Evolutionary conservation across 768 basidiomycete species (phyloP).

Genomic region (Fomitopsis serialis): DNA sequence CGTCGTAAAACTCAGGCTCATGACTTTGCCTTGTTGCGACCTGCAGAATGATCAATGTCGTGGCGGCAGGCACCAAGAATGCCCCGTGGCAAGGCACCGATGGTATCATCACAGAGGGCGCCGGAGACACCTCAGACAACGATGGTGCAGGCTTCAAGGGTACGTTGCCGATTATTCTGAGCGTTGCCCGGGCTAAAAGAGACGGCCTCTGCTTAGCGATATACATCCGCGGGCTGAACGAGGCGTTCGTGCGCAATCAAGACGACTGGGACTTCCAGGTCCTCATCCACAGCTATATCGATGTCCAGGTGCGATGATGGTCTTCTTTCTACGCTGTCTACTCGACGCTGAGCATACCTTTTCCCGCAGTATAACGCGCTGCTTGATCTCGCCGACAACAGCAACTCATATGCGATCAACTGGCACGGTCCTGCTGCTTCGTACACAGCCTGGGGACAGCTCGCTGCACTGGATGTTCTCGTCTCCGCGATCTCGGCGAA

Average conservation of each 20-base stretch:
- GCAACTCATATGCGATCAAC: conserved; percentile 37
- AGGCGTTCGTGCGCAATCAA: conserved; percentile 37
- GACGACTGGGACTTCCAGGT: conserved; percentile 32
- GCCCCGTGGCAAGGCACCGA: conserved; percentile 41
- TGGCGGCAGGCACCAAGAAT: conserved; percentile 38
- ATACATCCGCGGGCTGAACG: conserved; percentile 42
- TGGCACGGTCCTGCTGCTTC: conserved; percentile 42
- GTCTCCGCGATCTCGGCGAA: conserved; percentile 34
- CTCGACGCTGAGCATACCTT: background rate
- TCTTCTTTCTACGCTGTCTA: background rate
- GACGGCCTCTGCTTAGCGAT: conserved; percentile 28
- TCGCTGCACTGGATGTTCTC: conserved; percentile 22
- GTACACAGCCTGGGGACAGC: conserved; percentile 47
- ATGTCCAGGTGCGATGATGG: conserved; percentile 43
- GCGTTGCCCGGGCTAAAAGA: too few species aligned
- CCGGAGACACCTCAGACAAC: conserved; percentile 33
- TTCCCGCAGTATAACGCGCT: conserved; percentile 43
- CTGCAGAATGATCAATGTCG: conserved; percentile 30
- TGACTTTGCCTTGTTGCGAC: background rate
- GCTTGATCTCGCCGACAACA: conserved; percentile 40
- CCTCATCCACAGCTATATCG: conserved; percentile 43
- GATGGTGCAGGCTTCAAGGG: conserved; percentile 52
- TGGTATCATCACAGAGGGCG: conserved; percentile 49
- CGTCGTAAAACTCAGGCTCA: background rate
- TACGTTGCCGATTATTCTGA: conserved; percentile 11